Base-by-base conservation (phyloP, 2,329 filamentous ascomycete species). In the Fusarium incarnatum region DNA sequence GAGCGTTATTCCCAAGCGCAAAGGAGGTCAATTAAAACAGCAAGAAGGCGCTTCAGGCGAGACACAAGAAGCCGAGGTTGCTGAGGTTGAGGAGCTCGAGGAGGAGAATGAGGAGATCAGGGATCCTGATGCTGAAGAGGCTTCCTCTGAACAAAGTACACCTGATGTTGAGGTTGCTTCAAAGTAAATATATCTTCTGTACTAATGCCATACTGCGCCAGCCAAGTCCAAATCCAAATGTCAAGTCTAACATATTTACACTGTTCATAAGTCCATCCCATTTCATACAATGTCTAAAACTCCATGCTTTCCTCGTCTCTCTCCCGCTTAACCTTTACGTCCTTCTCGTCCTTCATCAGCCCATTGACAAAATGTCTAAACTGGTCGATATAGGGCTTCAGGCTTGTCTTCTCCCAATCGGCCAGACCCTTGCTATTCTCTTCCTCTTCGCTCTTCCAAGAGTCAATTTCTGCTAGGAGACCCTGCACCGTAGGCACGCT, bases 401-500 rank as follows among this genome's bases (percentile, higher is more conserved):
- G 81, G 71, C 93, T 94, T 25, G 96, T 99, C 88, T 98, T 99
- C 82, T 99, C 95, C 90, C 95, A 98, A 77, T 99, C 96, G 72
- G 91, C 88, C 49, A 92, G 75, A 59, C 72, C 74, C 73, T 81
- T 83, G 5, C 69, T 64, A 41, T 70, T 79, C 30, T 75, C 76
- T 1, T 83, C 77, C 8, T 78, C 83, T 22, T 80, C 80, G 2
- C 77, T 81, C 73, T 89, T 86, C 89, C 93, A 98, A 22, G 87
- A 84, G 78, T 99, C 94, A 75, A 99, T 97, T 82, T 99, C 94
- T 8, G 84, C 85, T 23, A 98, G 82, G 60, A 99, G 83, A 50
- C 91, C 85, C 64, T 92, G 93, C 6, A 98, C 94, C 0, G 94
- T 98, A 2, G 96, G 96, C n/a, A 98, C 95, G 3, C 80, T 83